Conservation (phyloP, 106 monocot species). For the Dendrobium chrysotoxum region DNA sequence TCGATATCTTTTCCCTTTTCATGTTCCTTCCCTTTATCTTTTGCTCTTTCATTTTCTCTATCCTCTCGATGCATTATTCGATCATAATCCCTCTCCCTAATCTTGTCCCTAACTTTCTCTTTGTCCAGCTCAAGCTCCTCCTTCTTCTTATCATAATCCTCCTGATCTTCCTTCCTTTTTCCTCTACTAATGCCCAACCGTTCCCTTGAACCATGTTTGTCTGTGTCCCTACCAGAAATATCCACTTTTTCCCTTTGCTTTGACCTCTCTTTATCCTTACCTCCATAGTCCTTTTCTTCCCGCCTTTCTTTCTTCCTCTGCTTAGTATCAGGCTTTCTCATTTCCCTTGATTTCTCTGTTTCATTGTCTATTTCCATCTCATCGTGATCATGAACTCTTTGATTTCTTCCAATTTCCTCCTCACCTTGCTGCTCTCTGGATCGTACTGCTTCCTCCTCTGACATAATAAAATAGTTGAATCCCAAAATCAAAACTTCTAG, state of each 20-base stretch:
- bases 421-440: not conserved
- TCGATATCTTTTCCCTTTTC: slow-evolving; percentile 16
- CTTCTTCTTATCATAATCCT: slow-evolving; percentile 13
- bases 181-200: slow-evolving; percentile 12
- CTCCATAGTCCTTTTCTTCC: slow-evolving; percentile 9
- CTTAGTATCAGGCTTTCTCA: slow-evolving; percentile 33
- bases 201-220: slow-evolving; percentile 20
- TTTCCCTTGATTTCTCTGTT: slow-evolving; percentile 16
- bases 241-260: slow-evolving; percentile 20
- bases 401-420: not conserved
- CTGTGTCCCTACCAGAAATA: slow-evolving; percentile 2
- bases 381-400: not conserved
- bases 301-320: slow-evolving; percentile 24
- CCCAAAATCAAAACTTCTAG: not conserved
- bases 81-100: slow-evolving; percentile 5
- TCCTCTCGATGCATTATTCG: not conserved
- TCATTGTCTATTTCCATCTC: slow-evolving; percentile 1
- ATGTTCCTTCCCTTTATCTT: slow-evolving; percentile 11
- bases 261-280: slow-evolving; percentile 17
- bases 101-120: slow-evolving; percentile 19
- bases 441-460: not conserved
- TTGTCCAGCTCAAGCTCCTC: slow-evolving; percentile 13
- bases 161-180: slow-evolving; percentile 2
- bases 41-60: slow-evolving; percentile 6
- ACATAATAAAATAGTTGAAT: not conserved